phyloP scores from a whole-genome alignment of 192 early-diverging fungal genomes.

The Backusella tarrabulga region DNA sequence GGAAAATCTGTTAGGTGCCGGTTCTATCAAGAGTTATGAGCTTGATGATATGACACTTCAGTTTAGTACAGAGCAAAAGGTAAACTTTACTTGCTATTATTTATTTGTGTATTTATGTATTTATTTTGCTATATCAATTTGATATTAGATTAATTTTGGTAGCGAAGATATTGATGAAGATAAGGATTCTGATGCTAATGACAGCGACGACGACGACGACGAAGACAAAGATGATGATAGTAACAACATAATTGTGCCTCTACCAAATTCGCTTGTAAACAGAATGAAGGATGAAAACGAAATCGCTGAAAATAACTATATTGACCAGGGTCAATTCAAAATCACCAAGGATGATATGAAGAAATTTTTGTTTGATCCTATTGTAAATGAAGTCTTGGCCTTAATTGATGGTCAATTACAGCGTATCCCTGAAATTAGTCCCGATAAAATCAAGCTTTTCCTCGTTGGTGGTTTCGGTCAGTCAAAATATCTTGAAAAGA shows the following conservation, averaged over 20 bases:
- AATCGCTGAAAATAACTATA: conserved; percentile 42
- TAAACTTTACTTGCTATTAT: background rate
- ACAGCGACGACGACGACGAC: conserved; percentile 8
- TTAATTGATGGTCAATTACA: conserved; percentile 49
- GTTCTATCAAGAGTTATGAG: background rate
- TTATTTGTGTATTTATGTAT: background rate
- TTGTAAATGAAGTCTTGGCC: conserved; percentile 48
- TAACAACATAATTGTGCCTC: conserved; percentile 39
- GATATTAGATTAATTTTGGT: background rate
- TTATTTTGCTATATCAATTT: background rate
- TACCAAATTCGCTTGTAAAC: conserved; percentile 44
- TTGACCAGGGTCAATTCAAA: conserved; percentile 49
- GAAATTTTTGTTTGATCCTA: conserved; percentile 52
- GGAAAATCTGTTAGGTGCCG: background rate
- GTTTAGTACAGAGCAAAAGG: conserved; percentile 3
- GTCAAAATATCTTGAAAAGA: conserved; percentile 49
- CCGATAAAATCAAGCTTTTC: conserved; percentile 38
- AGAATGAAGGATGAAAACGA: conserved; percentile 45
- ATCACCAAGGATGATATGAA: conserved; percentile 47
- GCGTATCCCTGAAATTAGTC: conserved; percentile 41
- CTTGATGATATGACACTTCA: background rate
- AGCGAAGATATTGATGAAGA: background rate
- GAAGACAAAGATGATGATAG: conserved; percentile 42
- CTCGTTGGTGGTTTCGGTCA: conserved; percentile 59
- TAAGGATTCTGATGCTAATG: background rate